phyloP scores from a whole-genome alignment of 2,329 filamentous ascomycete species.

The Didymella pomorum region DNA sequence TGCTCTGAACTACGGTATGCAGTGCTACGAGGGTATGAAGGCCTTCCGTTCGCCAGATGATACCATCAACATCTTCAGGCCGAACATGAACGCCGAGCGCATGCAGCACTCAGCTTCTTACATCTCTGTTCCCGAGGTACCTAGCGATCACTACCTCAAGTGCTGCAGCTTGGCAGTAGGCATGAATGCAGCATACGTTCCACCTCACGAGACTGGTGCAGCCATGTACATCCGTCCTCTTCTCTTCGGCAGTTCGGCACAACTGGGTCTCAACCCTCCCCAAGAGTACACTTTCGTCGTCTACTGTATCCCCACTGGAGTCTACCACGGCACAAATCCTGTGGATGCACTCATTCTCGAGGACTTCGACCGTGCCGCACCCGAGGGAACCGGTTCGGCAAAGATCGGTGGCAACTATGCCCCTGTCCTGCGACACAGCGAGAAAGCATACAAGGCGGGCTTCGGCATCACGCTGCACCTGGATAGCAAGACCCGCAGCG shows the following conservation, averaged over 20 bases:
- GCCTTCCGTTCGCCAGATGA: constrained; percentile 83
- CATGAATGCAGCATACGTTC: constrained; percentile 89
- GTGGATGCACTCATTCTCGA: constrained; percentile 90
- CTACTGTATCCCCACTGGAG: constrained; percentile 88
- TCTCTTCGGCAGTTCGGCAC: constrained; percentile 85
- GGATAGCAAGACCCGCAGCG: constrained; percentile 81
- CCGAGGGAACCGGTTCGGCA: constrained; percentile 86
- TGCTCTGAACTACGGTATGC: constrained; percentile 92
- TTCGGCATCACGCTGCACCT: constrained; percentile 95
- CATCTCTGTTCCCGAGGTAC: constrained; percentile 83
- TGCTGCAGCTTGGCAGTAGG: constrained; percentile 82
- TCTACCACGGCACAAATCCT: constrained; percentile 89
- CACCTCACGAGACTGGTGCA: constrained; percentile 85
- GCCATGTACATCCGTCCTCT: constrained; percentile 93
- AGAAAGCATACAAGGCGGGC: constrained; percentile 77
- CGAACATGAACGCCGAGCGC: constrained; percentile 81
- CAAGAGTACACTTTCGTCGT: constrained; percentile 93
- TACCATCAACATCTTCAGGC: constrained; percentile 85
- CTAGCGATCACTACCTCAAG: constrained; percentile 76
- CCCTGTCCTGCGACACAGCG: constrained; percentile 86
- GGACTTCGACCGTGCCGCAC: constrained; percentile 92
- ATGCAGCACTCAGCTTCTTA: constrained; percentile 85
- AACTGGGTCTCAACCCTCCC: constrained; percentile 84
- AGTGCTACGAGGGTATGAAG: constrained; percentile 98
- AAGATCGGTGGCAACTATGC: constrained; percentile 98